phyloP scores from a whole-genome alignment of 108 stramenopile species.

The Discostella stelligeroides region DNA sequence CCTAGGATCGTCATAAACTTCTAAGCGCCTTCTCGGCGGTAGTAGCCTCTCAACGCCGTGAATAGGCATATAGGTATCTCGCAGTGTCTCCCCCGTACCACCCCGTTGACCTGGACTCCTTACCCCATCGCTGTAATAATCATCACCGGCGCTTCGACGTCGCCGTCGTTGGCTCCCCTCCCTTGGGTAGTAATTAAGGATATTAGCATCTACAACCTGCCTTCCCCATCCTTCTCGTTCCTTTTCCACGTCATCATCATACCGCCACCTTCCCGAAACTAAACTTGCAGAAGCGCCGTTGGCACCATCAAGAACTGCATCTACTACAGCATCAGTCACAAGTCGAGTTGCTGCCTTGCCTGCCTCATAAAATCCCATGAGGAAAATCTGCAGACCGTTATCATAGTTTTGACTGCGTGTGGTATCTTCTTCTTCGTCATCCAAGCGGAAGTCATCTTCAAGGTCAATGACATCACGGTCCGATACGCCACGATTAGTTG shows the following conservation, averaged over 20 bases:
- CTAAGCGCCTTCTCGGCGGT: too few species aligned
- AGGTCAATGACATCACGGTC: conserved; percentile 9
- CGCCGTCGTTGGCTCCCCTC: conserved; percentile 2
- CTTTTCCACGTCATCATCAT: not conserved
- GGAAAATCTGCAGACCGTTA: conserved; percentile 47
- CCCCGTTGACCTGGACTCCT: not conserved
- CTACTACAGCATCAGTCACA: not conserved
- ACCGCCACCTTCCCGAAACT: not conserved
- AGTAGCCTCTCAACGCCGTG: too few species aligned
- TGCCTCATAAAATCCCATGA: conserved; percentile 49
- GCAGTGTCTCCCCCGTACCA: not conserved
- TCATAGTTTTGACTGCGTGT: not conserved
- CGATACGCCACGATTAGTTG: not conserved
- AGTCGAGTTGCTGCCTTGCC: conserved; percentile 41
- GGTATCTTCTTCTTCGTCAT: conserved; percentile 7
- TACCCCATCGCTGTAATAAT: not conserved
- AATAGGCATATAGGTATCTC: too few species aligned
- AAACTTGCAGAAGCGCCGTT: too few species aligned
- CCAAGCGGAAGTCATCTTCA: not conserved
- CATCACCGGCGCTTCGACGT: not conserved
- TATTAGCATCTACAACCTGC: not conserved
- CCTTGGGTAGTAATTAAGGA: too few species aligned
- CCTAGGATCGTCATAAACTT: not conserved
- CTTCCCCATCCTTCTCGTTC: conserved; percentile 2
- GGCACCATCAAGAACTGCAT: not conserved